Evolutionary conservation across 345 rosid species (phyloP).

Genomic region (Eucalyptus erythrocorys): DNA sequence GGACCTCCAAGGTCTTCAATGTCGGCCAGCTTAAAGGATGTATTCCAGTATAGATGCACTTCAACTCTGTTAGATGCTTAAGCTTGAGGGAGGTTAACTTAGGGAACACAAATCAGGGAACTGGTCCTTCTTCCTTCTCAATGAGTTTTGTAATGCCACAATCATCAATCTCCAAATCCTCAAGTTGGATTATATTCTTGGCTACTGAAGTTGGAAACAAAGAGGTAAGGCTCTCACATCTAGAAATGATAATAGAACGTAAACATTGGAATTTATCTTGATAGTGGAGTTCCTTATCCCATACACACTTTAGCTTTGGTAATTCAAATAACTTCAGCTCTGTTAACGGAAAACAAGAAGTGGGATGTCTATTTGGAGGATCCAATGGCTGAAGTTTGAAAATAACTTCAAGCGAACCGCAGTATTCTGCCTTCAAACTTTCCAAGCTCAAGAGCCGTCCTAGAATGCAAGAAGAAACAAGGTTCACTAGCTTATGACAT

Average conservation of each 20-base stretch:
- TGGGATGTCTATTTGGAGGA: too few species aligned
- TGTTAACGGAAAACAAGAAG: rapidly evolving
- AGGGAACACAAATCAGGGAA: too few species aligned
- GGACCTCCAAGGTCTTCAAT: not conserved
- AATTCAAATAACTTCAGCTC: rapidly evolving
- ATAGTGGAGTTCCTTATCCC: rapidly evolving
- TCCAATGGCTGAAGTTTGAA: rapidly evolving
- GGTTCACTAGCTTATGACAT: not conserved
- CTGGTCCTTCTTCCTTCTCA: too few species aligned
- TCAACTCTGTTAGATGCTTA: rapidly evolving
- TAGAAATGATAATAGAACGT: too few species aligned
- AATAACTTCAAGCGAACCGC: too few species aligned
- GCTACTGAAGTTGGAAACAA: too few species aligned
- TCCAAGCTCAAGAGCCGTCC: too few species aligned
- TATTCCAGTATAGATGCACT: rapidly evolving
- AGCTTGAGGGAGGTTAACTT: too few species aligned
- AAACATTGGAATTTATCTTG: too few species aligned
- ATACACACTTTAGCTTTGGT: too few species aligned
- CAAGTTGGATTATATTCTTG: rapidly evolving
- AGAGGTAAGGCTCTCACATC: rapidly evolving
- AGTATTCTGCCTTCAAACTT: rapidly evolving
- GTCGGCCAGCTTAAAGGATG: not conserved
- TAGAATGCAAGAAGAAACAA: not conserved
- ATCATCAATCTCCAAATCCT: too few species aligned
- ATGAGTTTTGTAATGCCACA: rapidly evolving